phyloP scores from a whole-genome alignment of 305 asterid species.

The Andrographis paniculata region DNA sequence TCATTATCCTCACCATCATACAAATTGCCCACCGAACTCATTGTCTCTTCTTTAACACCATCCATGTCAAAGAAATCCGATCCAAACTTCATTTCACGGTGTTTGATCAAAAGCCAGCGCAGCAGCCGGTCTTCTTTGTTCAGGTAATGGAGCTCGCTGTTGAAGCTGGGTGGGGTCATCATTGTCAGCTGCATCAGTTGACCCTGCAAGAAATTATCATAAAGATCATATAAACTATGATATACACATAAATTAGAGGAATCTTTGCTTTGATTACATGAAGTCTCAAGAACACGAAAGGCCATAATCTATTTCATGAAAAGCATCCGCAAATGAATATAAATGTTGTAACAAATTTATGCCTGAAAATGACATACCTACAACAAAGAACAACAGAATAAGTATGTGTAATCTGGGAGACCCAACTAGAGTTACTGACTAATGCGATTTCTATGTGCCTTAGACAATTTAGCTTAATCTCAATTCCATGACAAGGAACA shows the following conservation, averaged over 20 bases:
- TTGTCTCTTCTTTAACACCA: conserved; percentile 25
- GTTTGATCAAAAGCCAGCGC: conserved; percentile 76
- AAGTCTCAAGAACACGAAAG: background rate
- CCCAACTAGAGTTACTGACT: background rate
- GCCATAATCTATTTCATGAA: background rate
- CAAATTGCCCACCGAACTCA: conserved; percentile 15
- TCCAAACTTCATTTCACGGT: conserved; percentile 43
- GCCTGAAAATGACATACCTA: background rate
- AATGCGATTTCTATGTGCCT: background rate
- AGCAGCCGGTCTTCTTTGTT: conserved; percentile 78
- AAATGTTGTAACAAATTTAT: background rate
- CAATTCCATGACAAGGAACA: background rate
- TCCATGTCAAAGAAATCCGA: conserved; percentile 20
- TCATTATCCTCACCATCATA: conserved; percentile 19
- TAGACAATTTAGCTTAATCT: background rate
- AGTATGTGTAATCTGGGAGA: background rate
- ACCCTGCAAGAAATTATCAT: conserved; percentile 28
- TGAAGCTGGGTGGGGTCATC: conserved; percentile 85
- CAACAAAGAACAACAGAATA: background rate
- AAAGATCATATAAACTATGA: background rate
- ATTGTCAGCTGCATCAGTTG: conserved; percentile 63
- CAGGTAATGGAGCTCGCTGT: conserved; percentile 60
- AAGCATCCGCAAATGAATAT: background rate
- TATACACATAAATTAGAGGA: no score
- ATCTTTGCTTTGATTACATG: no score